Conservation (phyloP, 805 yeast species). For the Ogataea henricii region DNA sequence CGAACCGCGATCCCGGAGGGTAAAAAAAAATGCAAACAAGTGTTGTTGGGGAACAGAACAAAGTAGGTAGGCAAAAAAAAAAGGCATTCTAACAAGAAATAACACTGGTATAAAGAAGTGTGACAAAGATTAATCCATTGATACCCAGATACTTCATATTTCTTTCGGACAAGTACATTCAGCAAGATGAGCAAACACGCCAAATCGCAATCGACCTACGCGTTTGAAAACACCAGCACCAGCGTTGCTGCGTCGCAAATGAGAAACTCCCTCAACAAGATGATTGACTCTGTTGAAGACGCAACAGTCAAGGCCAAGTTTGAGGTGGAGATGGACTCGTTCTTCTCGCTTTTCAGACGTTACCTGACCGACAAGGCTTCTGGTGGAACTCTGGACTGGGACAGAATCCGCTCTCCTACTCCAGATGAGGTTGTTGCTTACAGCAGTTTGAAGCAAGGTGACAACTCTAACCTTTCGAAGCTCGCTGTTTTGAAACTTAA, state of each 20-base stretch:
- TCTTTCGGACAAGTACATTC: too few species aligned
- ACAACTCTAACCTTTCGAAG: slow-evolving; percentile 59
- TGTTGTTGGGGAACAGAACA: slow-evolving; percentile 2
- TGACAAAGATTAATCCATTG: not conserved
- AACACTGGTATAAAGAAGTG: not conserved
- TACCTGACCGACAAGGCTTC: slow-evolving; percentile 87
- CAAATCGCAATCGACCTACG: slow-evolving; percentile 77
- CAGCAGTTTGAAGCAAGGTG: slow-evolving; percentile 46
- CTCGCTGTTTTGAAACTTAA: slow-evolving; percentile 94
- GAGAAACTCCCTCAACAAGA: slow-evolving; percentile 91
- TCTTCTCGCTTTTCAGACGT: slow-evolving; percentile 90
- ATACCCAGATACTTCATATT: too few species aligned
- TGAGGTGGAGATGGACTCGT: slow-evolving; percentile 91
- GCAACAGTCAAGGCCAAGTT: slow-evolving; percentile 54
- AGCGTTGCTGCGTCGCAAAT: slow-evolving; percentile 96
- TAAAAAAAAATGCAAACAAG: not conserved
- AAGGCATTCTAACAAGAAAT: slow-evolving; percentile 3
- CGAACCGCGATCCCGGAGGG: slow-evolving; percentile 1
- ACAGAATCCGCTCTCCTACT: slow-evolving; percentile 87
- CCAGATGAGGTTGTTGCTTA: slow-evolving; percentile 88
- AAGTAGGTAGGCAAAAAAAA: not conserved
- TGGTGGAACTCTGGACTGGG: slow-evolving; percentile 89
- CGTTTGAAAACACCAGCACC: slow-evolving; percentile 92
- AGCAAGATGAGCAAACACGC: slow-evolving; percentile 49
- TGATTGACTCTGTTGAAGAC: slow-evolving; percentile 78